phyloP scores from a whole-genome alignment of 371 early-diverging fungal genomes.

The Zychaea mexicana region DNA sequence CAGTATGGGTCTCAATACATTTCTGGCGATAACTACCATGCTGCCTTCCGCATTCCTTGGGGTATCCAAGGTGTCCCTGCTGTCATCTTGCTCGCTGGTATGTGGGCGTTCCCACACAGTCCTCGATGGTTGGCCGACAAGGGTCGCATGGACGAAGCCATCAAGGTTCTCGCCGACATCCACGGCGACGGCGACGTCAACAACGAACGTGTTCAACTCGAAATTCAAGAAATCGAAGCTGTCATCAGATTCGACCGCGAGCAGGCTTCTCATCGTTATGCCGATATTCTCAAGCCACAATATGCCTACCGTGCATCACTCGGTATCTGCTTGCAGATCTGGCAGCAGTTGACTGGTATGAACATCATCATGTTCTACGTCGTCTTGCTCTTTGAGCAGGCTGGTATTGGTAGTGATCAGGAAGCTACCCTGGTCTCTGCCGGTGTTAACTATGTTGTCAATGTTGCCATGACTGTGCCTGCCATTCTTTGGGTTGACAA shows the following conservation, averaged over 20 bases:
- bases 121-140: slow-evolving; percentile 86
- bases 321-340: slow-evolving; percentile 66
- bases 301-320: slow-evolving; percentile 63
- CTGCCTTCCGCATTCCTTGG: slow-evolving; percentile 81
- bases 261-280: slow-evolving; percentile 65
- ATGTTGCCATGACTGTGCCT: slow-evolving; percentile 69
- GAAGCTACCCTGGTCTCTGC: slow-evolving; percentile 59
- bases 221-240: slow-evolving; percentile 69
- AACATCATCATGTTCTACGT: slow-evolving; percentile 77
- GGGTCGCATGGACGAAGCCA: slow-evolving; percentile 70
- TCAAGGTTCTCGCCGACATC: slow-evolving; percentile 68
- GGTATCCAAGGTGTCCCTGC: slow-evolving; percentile 85
- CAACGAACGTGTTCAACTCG: slow-evolving; percentile 51
- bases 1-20: slow-evolving; percentile 9
- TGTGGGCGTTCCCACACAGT: slow-evolving; percentile 77
- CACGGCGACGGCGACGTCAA: slow-evolving; percentile 57
- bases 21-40: slow-evolving; percentile 15
- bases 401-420: slow-evolving; percentile 51
- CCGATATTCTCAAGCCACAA: slow-evolving; percentile 63
- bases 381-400: slow-evolving; percentile 63
- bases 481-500: slow-evolving; percentile 70
- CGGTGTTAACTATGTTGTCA: slow-evolving; percentile 65
- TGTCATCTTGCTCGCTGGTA: slow-evolving; percentile 62
- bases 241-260: slow-evolving; percentile 67
- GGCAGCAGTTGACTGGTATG: slow-evolving; percentile 79